phyloP scores from a whole-genome alignment of 495 filamentous ascomycete genomes.

The Hypoxylon intermedium region DNA sequence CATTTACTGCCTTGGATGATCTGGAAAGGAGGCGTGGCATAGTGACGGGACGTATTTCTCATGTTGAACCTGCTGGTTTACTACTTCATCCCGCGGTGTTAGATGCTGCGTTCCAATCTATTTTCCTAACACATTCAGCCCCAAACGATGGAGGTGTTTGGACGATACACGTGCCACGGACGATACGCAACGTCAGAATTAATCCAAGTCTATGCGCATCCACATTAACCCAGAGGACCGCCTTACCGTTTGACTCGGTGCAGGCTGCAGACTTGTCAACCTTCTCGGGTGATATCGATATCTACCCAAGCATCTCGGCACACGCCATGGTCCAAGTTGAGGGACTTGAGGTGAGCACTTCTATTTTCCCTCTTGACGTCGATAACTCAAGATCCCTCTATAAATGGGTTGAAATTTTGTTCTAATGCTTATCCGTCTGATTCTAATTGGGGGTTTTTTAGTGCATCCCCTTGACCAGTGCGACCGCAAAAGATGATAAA shows the following conservation, averaged over 20 bases:
- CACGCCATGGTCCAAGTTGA: constrained; percentile 42
- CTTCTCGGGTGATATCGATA: constrained; percentile 38
- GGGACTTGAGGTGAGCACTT: constrained; percentile 18
- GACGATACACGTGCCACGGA: constrained; percentile 36
- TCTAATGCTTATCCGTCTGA: no score
- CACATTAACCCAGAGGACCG: background rate
- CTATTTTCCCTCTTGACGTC: constrained; percentile 5
- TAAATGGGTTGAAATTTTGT: no score
- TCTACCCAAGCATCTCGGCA: constrained; percentile 17
- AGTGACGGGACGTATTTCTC: constrained; percentile 1
- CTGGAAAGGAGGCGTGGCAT: constrained; percentile 10
- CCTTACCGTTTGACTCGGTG: no score
- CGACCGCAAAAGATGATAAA: constrained; percentile 13
- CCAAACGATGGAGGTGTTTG: constrained; percentile 37
- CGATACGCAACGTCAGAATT: constrained; percentile 8
- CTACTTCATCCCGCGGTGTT: constrained; percentile 42
- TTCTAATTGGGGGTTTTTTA: background rate
- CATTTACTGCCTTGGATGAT: background rate
- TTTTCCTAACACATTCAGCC: constrained; percentile 30
- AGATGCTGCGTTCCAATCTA: constrained; percentile 41
- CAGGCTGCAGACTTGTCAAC: no score
- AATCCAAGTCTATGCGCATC: constrained; percentile 17
- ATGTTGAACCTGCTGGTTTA: no score
- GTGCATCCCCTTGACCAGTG: background rate
- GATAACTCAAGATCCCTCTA: background rate